Percentiles rank a stretch among this genome's conserved stretches.
Conservation (phyloP, 495 filamentous ascomycete genomes). For the Parachaetomium inaequale region DNA sequence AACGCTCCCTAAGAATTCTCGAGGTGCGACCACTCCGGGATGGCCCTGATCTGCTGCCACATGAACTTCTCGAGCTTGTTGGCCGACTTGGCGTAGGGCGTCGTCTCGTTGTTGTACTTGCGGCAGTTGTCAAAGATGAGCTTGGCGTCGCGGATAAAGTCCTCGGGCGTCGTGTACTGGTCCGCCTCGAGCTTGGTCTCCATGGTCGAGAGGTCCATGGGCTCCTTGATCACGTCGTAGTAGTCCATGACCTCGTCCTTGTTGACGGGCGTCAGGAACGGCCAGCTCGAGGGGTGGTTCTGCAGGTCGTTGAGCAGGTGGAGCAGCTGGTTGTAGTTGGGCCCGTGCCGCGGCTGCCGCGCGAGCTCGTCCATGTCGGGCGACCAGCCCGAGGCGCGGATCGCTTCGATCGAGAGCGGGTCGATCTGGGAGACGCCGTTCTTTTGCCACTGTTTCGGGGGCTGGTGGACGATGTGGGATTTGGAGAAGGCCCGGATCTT, state of each 20-base stretch:
- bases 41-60: slow-evolving; percentile 87
- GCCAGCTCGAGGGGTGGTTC: slow-evolving; percentile 88
- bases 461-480: slow-evolving; percentile 79
- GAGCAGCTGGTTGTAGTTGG: slow-evolving; percentile 89
- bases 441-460: slow-evolving; percentile 82
- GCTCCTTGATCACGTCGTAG: slow-evolving; percentile 96
- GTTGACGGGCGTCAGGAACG: slow-evolving; percentile 91
- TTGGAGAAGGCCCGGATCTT: slow-evolving; percentile 92
- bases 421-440: slow-evolving; percentile 63
- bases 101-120: slow-evolving; percentile 92
- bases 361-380: slow-evolving; percentile 97
- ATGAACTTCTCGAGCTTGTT: slow-evolving; percentile 96
- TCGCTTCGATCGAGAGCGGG: slow-evolving; percentile 74
- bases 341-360: slow-evolving; percentile 93
- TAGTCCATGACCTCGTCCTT: slow-evolving; percentile 94
- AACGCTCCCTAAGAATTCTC: slow-evolving; percentile 37
- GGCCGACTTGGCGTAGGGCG: slow-evolving; percentile 90
- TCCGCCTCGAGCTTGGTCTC: slow-evolving; percentile 93
- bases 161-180: slow-evolving; percentile 83
- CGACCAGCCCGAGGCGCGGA: slow-evolving; percentile 89
- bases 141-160: slow-evolving; percentile 87
- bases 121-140: slow-evolving; percentile 94
- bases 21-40: slow-evolving; percentile 90
- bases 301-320: slow-evolving; percentile 94
- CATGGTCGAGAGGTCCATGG: slow-evolving; percentile 97